Percentiles rank a stretch among this genome's conserved stretches.
Evolutionary conservation across 2,329 filamentous ascomycete genomes (phyloP).

Genomic region (Didymella pomorum): DNA sequence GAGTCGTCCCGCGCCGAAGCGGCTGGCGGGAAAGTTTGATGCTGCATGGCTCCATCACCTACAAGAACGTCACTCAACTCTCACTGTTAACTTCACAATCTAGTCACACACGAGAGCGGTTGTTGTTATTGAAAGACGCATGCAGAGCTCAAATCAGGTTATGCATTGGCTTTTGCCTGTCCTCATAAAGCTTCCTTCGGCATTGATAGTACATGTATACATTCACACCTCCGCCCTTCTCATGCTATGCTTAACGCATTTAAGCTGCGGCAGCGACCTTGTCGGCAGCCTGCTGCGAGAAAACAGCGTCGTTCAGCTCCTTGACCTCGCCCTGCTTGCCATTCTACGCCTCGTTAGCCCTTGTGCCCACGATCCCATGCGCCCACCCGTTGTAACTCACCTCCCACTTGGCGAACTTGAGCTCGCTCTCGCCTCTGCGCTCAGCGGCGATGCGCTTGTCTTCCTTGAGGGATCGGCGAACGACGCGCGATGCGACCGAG

Average conservation of each 20-base stretch:
- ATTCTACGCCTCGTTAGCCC: conserved; percentile 67
- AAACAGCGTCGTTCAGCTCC: conserved; percentile 67
- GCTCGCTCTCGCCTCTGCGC: conserved; percentile 86
- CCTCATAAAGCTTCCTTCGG: conserved; percentile 28
- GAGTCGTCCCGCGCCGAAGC: conserved; percentile 40
- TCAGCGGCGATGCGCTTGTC: conserved; percentile 87
- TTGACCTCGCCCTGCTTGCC: conserved; percentile 93
- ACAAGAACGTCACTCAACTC: conserved; percentile 8
- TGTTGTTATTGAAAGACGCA: background rate
- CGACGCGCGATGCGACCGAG: conserved; percentile 89
- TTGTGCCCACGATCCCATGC: conserved; percentile 36
- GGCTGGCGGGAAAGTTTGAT: conserved; percentile 34
- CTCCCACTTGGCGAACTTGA: conserved; percentile 94
- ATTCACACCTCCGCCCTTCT: conserved; percentile 32
- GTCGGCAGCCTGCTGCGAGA: conserved; percentile 57
- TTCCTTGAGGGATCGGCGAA: conserved; percentile 97
- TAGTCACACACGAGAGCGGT: conserved; percentile 17
- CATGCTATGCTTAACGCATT: conserved; percentile 12
- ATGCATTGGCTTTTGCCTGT: conserved; percentile 39
- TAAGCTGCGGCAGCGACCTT: conserved; percentile 45
- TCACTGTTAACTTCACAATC: conserved; percentile 8
- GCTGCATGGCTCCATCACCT: conserved; percentile 15
- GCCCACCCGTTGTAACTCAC: conserved; percentile 65
- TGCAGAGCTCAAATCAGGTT: conserved; percentile 33
- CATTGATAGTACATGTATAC: conserved; percentile 51